Evolutionary conservation across 139 green algal species (phyloP).

Genomic region (Diplosphaera chodatii): DNA sequence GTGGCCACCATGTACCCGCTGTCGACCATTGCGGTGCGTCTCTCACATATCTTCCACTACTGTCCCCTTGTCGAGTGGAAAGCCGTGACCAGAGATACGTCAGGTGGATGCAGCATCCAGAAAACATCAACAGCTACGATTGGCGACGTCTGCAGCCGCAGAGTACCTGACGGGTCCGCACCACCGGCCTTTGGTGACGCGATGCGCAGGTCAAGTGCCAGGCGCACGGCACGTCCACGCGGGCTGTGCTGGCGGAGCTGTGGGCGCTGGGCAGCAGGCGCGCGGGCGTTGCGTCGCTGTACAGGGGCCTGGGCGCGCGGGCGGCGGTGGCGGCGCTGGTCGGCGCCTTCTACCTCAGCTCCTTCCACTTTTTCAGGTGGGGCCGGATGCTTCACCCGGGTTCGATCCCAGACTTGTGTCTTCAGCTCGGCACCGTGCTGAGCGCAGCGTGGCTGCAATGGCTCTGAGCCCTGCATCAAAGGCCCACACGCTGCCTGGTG

Average conservation of each 20-base stretch:
- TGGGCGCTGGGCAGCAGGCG: neutral
- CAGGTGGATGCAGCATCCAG: no score
- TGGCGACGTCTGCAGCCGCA: no score
- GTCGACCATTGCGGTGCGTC: neutral
- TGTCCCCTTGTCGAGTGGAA: no score
- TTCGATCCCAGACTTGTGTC: no score
- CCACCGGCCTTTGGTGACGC: neutral
- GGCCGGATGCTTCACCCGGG: no score
- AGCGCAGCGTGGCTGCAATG: no score
- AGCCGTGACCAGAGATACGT: no score
- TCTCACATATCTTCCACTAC: neutral
- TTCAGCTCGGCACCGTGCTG: no score
- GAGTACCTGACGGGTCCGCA: no score
- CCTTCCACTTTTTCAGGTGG: neutral
- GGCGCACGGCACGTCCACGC: neutral
- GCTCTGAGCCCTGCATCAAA: no score
- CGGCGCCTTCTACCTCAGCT: neutral
- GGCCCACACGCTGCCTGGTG: no score
- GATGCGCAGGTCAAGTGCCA: neutral
- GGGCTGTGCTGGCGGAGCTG: neutral
- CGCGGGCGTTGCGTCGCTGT: neutral
- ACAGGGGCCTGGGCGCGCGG: neutral
- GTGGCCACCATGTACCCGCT: neutral
- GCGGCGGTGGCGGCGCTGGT: neutral
- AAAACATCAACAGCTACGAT: no score